These are phyloP conservation scores for Hypoxylon cercidicola DNA, from an alignment of 495 filamentous ascomycete species.

Conservation along the genomic window DNA sequence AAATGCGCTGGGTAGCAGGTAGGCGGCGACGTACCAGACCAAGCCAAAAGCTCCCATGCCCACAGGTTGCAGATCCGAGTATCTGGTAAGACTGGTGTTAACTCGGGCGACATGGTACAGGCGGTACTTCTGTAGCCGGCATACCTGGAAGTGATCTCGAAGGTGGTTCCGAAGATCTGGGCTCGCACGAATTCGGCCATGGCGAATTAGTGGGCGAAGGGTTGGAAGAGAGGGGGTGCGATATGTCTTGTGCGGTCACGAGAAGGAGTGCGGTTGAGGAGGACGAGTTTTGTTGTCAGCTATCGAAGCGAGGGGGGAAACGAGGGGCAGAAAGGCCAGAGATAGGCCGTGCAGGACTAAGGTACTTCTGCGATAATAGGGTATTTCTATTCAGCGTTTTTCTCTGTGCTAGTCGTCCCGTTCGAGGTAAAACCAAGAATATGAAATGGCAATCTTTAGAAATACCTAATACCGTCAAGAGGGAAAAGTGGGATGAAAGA, in stretches of 20 bases:
- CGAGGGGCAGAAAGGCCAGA: conserved; percentile 31
- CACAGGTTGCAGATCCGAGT: conserved; percentile 96
- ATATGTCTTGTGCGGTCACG: conserved; percentile 21
- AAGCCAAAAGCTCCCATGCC: conserved; percentile 99
- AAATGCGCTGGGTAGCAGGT: conserved; percentile 8
- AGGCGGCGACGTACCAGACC: conserved; percentile 77
- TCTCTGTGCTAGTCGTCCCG: conserved; percentile 3
- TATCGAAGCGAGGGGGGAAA: conserved; percentile 38
- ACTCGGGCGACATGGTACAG: conserved; percentile 16
- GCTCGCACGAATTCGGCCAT: conserved; percentile 99
- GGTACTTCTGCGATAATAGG: conserved; percentile 5
- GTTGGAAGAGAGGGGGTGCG: conserved; percentile 12
- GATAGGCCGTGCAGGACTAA: conserved; percentile 28
- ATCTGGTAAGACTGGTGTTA: conserved; percentile 64
- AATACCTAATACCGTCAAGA: conserved; percentile 36
- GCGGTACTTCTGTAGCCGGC: conserved; percentile 33
- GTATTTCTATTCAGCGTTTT: conserved; percentile 2
- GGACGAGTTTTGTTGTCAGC: conserved; percentile 25
- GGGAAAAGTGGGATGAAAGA: conserved; percentile 41
- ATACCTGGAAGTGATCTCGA: conserved; percentile 99
- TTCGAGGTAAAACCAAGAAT: conserved; percentile 11
- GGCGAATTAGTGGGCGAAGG: conserved; percentile 43
- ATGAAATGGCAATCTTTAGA: conserved; percentile 32
- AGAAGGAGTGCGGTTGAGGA: background rate
- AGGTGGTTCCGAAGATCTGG: conserved; percentile 99